Evolutionary conservation across 2,329 filamentous ascomycete species (phyloP), one percentile per base, ranked within the genome.

Genomic region (Botryotinia globosa): DNA sequence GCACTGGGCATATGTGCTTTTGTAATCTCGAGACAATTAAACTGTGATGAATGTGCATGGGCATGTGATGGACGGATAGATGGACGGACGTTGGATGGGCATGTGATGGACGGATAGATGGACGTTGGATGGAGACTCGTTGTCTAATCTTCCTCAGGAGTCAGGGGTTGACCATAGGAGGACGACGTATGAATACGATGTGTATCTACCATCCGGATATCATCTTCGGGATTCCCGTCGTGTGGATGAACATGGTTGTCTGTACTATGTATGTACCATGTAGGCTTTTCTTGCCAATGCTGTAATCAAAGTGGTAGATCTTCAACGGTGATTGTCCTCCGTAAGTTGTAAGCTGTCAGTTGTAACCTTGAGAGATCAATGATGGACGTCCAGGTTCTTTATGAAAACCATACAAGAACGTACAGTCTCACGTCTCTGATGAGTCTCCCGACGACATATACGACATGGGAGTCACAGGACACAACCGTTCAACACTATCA

Each of bases 311-410:
- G 16, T 54, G 32, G 22, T 66, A 39, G 25, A 66, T 66, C 64
- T 54, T 54, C 64, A 54, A 39, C 34, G 22, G 44, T n/a, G 16
- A 10, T n/a, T n/a, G n/a, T n/a, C n/a, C n/a, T n/a, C n/a, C n/a
- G n/a, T n/a, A n/a, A n/a, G n/a, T n/a, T n/a, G n/a, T n/a, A n/a
- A n/a, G n/a, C n/a, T n/a, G n/a, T n/a, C n/a, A n/a, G n/a, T n/a
- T n/a, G n/a, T n/a, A n/a, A n/a, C n/a, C n/a, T 42, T 42, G 59
- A 63, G 20, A 29, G 34, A 62, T 29, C 29, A 42, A 42, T n/a
- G 59, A 62, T 62, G 25, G 59, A 29, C 59, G 37, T 42, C 59
- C 42, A 62, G 59, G 59, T 42, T 62, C 37, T 62, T 62, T 62
- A 18, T 62, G 59, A 62, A 62, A 5, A 62, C 29, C 2, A 56